These are phyloP conservation scores for Globomyces sp. DNA, from an alignment of 371 early-diverging fungal genomes.

Conservation along the genomic window DNA sequence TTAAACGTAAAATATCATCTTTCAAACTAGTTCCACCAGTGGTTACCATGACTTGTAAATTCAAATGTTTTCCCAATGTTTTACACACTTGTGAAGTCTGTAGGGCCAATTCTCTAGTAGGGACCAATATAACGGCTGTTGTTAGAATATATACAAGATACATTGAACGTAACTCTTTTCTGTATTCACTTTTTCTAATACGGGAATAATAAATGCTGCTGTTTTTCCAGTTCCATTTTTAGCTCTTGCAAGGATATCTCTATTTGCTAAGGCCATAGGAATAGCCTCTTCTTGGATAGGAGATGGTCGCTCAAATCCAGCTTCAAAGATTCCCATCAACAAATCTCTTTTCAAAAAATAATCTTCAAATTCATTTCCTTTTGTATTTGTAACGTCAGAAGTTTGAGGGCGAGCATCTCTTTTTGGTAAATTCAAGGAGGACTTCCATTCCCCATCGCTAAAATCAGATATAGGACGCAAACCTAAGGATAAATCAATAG, in stretches of 20 bases:
- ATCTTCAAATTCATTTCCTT: slow-evolving; percentile 98
- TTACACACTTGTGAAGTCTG: slow-evolving; percentile 96
- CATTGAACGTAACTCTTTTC: slow-evolving; percentile 79
- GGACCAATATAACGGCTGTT: slow-evolving; percentile 77
- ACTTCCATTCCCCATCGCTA: slow-evolving; percentile 38
- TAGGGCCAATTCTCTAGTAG: slow-evolving; percentile 96
- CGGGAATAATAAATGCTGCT: slow-evolving; percentile 94
- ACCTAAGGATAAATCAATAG: too few relatives aligned
- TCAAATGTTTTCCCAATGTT: slow-evolving; percentile 86
- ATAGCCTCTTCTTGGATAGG: slow-evolving; percentile 99
- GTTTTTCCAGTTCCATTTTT: slow-evolving; percentile 99
- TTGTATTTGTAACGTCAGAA: slow-evolving; percentile 93
- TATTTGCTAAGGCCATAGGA: slow-evolving; percentile 92
- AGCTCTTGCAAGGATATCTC: slow-evolving; percentile 94
- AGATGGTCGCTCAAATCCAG: slow-evolving; percentile 97
- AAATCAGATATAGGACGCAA: neutral
- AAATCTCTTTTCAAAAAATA: slow-evolving; percentile 95
- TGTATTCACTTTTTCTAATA: slow-evolving; percentile 89
- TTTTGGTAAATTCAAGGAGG: slow-evolving; percentile 60
- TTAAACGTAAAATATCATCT: slow-evolving; percentile 96
- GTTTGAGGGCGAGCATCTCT: slow-evolving; percentile 90
- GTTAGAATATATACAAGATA: slow-evolving; percentile 36
- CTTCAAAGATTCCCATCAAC: slow-evolving; percentile 97
- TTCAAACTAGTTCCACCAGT: slow-evolving; percentile 97
- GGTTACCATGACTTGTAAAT: slow-evolving; percentile 92